phyloP scores from a whole-genome alignment of 192 early-diverging fungal genomes.

The Coemansia sp. region DNA sequence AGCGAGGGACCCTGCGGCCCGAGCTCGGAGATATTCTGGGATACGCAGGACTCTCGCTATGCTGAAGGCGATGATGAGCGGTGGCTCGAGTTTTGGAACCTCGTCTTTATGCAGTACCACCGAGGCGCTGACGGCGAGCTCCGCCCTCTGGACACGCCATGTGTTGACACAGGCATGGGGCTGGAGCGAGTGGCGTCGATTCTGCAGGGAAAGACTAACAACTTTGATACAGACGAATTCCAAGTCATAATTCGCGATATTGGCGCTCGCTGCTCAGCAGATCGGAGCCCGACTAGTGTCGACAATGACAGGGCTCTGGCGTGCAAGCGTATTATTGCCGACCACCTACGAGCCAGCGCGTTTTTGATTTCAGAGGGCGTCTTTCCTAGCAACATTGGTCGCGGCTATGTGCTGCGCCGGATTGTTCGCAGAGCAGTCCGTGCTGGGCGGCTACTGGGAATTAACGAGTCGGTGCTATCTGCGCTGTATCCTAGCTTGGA shows the following conservation, averaged over 20 bases:
- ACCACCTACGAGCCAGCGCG: slow-evolving; percentile 91
- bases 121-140: slow-evolving; percentile 83
- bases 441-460: slow-evolving; percentile 85
- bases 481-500: slow-evolving; percentile 88
- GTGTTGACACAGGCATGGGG: slow-evolving; percentile 98
- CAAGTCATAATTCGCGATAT: slow-evolving; percentile 75
- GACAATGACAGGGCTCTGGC: slow-evolving; percentile 82
- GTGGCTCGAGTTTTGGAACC: slow-evolving; percentile 98
- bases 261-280: slow-evolving; percentile 53
- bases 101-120: slow-evolving; percentile 99
- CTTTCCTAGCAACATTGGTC: slow-evolving; percentile 94
- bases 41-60: slow-evolving; percentile 86
- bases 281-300: slow-evolving; percentile 36
- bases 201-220: slow-evolving; percentile 87
- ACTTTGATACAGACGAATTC: slow-evolving; percentile 97
- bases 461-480: slow-evolving; percentile 82
- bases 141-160: slow-evolving; percentile 79
- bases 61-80: slow-evolving; percentile 85
- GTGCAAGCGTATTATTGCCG: slow-evolving; percentile 95
- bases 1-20: slow-evolving; percentile 93
- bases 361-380: slow-evolving; percentile 96
- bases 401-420: slow-evolving; percentile 95
- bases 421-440: slow-evolving; percentile 91
- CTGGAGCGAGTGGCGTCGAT: slow-evolving; percentile 92
- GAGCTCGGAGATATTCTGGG: slow-evolving; percentile 96